Percentiles rank a stretch among this genome's conserved stretches.
Evolutionary conservation across 495 filamentous ascomycete species (phyloP).

Genomic region (Paragyromitra xinjiangensis): DNA sequence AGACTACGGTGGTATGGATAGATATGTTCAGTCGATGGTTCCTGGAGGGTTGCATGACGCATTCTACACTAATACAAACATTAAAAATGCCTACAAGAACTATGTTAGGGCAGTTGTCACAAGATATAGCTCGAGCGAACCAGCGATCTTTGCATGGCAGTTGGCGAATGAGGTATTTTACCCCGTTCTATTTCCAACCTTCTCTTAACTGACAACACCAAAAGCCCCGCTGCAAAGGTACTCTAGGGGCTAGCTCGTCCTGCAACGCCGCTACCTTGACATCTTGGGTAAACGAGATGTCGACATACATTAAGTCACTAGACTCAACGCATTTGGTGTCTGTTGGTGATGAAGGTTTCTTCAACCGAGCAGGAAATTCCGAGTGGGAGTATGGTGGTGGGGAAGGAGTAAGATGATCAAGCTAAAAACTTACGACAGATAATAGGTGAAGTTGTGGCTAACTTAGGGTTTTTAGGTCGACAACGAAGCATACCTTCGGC

Average conservation of each 20-base stretch:
- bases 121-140: slow-evolving; percentile 63
- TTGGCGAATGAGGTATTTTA: slow-evolving; percentile 61
- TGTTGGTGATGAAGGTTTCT: slow-evolving; percentile 63
- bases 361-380: slow-evolving; percentile 56
- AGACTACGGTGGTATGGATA: slow-evolving; percentile 66
- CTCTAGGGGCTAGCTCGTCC: slow-evolving; percentile 27
- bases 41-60: slow-evolving; percentile 58
- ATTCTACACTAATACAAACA: slow-evolving; percentile 61
- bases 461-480: slow-evolving; percentile 55
- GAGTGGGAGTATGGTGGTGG: slow-evolving; percentile 63
- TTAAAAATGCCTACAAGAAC: slow-evolving; percentile 63
- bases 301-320: slow-evolving; percentile 67
- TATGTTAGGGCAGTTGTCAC: slow-evolving; percentile 68
- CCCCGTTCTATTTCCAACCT: background rate
- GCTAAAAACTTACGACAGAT: background rate
- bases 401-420: slow-evolving; percentile 59
- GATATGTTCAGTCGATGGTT: slow-evolving; percentile 60
- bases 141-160: slow-evolving; percentile 70
- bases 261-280: slow-evolving; percentile 65
- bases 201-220: slow-evolving; percentile 5
- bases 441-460: background rate
- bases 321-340: slow-evolving; percentile 69
- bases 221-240: slow-evolving; percentile 67
- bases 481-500: slow-evolving; percentile 63
- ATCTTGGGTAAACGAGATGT: slow-evolving; percentile 65